These are phyloP conservation scores for Aspergillus nomiae DNA, from an alignment of 2,329 filamentous ascomycete species.

Conservation along the genomic window DNA sequence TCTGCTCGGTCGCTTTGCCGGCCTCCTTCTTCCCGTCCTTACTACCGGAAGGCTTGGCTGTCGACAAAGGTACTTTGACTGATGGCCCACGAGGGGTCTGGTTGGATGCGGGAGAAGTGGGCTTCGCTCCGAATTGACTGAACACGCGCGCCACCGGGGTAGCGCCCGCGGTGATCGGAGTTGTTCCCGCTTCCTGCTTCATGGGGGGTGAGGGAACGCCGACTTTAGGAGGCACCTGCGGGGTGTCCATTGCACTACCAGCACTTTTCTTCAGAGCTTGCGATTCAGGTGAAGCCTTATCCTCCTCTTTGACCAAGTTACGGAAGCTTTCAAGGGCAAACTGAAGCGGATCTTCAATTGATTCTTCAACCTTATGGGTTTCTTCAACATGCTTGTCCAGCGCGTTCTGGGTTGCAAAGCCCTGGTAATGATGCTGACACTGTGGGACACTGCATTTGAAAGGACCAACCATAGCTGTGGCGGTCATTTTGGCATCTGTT, in stretches of 20 bases:
- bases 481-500: constrained; percentile 41
- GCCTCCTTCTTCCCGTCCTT: constrained; percentile 31
- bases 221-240: constrained; percentile 19
- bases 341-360: constrained; percentile 57
- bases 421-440: constrained; percentile 57
- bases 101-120: constrained; percentile 35
- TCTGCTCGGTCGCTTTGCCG: constrained; percentile 24
- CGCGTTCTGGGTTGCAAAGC: constrained; percentile 57
- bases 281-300: constrained; percentile 24
- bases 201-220: constrained; percentile 23
- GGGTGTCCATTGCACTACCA: constrained; percentile 13
- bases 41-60: constrained; percentile 26
- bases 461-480: constrained; percentile 44
- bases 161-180: constrained; percentile 30
- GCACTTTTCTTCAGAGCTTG: constrained; percentile 20
- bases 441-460: constrained; percentile 57
- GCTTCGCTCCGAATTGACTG: constrained; percentile 37
- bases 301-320: constrained; percentile 53
- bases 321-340: constrained; percentile 58
- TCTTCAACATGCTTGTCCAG: constrained; percentile 58
- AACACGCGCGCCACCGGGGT: constrained; percentile 37
- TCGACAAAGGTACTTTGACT: constrained; percentile 23
- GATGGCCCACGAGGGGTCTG: constrained; percentile 34
- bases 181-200: constrained; percentile 31
- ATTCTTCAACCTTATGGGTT: constrained; percentile 52